Conservation (phyloP, 176 grass and related monocot species). For the Lolium rigidum region DNA sequence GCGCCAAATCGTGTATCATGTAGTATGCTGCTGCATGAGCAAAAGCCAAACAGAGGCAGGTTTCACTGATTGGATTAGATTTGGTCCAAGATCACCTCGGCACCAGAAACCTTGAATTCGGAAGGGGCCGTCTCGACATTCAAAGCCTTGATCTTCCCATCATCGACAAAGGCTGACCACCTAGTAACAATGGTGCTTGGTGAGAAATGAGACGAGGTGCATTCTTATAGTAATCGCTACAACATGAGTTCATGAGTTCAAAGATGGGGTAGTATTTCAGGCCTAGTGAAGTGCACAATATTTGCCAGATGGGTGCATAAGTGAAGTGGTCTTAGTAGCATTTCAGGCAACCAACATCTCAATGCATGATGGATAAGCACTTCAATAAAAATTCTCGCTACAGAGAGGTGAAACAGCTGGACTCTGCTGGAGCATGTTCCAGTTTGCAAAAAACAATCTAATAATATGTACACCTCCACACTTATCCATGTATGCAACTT, state of each 20-base stretch:
- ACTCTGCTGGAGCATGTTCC: not conserved
- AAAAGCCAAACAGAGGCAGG: not conserved
- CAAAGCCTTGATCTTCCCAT: constrained; percentile 87
- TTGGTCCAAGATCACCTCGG: constrained; percentile 85
- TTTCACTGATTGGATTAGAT: constrained; percentile 52
- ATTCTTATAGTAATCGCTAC: not conserved
- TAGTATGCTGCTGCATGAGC: not conserved
- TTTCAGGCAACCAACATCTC: not conserved
- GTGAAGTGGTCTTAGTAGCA: not conserved
- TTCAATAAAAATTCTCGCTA: not conserved
- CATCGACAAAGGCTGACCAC: constrained; percentile 90
- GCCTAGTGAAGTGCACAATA: not conserved
- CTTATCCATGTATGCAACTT: constrained; percentile 9
- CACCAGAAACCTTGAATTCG: constrained; percentile 83
- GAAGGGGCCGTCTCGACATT: constrained; percentile 91
- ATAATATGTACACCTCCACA: not conserved
- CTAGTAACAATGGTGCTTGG: constrained; percentile 35
- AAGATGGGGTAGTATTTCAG: not conserved
- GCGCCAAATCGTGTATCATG: not conserved
- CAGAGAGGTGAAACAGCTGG: not conserved
- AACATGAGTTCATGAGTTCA: not conserved
- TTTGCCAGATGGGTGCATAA: not conserved
- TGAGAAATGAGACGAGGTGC: not conserved
- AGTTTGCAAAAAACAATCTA: not conserved
- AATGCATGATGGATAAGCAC: not conserved